phyloP scores from a whole-genome alignment of 2,329 filamentous ascomycete genomes.

The Arachnopeziza araneosa region DNA sequence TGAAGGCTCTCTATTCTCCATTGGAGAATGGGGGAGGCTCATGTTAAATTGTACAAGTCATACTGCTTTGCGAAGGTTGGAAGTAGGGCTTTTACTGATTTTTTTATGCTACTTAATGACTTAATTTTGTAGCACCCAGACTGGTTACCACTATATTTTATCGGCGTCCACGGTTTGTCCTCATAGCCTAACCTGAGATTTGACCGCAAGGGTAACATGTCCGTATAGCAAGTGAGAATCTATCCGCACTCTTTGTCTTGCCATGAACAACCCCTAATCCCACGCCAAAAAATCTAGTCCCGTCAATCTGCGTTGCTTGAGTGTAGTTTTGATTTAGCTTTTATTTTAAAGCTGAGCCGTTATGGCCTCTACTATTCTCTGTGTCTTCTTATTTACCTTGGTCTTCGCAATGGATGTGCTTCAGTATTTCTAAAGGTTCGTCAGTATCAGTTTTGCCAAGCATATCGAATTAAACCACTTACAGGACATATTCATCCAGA shows the following conservation, averaged over 20 bases:
- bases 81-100: not conserved
- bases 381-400: slow-evolving; percentile 43
- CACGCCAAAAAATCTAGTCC: too few relatives aligned
- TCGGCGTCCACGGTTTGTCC: too few relatives aligned
- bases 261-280: too few relatives aligned
- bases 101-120: not conserved
- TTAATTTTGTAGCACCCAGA: too few relatives aligned
- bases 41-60: not conserved
- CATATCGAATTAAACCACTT: slow-evolving; percentile 1
- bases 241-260: too few relatives aligned
- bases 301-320: too few relatives aligned
- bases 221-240: too few relatives aligned
- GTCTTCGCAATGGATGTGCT: slow-evolving; percentile 31
- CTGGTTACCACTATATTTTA: too few relatives aligned
- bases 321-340: too few relatives aligned
- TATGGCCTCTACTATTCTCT: not conserved
- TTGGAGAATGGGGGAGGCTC: not conserved
- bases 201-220: too few relatives aligned
- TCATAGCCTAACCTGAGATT: too few relatives aligned
- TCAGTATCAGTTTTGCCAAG: slow-evolving; percentile 1
- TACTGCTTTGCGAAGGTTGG: not conserved
- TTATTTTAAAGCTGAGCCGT: too few relatives aligned
- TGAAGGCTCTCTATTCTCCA: not conserved
- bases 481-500: slow-evolving; percentile 55
- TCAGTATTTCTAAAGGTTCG: slow-evolving; percentile 21